Evolutionary conservation across 148 eudicot species (phyloP).

Genomic region (Tetragonia tetragonoides): DNA sequence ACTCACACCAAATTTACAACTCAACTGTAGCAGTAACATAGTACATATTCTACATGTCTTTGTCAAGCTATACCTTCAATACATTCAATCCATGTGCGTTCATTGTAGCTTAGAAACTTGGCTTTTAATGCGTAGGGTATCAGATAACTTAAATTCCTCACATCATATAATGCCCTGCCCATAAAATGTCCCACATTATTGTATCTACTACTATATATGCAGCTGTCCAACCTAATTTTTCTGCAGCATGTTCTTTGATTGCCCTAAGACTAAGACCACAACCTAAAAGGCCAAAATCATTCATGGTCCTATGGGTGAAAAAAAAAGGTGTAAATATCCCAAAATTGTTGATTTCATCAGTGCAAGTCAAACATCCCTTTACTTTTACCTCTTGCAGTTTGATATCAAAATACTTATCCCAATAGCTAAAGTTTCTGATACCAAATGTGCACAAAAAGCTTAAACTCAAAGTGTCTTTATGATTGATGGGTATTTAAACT

Average conservation of each 20-base stretch:
- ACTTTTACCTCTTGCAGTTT: background rate
- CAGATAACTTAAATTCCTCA: background rate
- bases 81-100: constrained; percentile 17
- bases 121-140: background rate
- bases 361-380: background rate
- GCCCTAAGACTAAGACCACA: background rate
- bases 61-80: constrained; percentile 2
- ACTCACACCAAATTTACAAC: too few relatives aligned
- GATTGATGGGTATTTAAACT: constrained; percentile 19
- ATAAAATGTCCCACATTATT: background rate
- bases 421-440: constrained; percentile 1
- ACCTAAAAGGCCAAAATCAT: background rate
- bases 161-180: background rate
- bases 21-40: background rate
- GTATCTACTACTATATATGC: constrained; percentile 4
- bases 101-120: background rate
- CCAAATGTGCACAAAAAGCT: background rate
- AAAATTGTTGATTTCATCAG: background rate
- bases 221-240: constrained; percentile 9
- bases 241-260: background rate
- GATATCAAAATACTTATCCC: too few relatives aligned
- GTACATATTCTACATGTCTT: background rate
- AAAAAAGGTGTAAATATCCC: too few relatives aligned
- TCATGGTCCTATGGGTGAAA: background rate
- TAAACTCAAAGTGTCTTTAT: background rate